phyloP scores from a whole-genome alignment of 2,329 filamentous ascomycete genomes.

The Aspergillus pseudoviridinutans region DNA sequence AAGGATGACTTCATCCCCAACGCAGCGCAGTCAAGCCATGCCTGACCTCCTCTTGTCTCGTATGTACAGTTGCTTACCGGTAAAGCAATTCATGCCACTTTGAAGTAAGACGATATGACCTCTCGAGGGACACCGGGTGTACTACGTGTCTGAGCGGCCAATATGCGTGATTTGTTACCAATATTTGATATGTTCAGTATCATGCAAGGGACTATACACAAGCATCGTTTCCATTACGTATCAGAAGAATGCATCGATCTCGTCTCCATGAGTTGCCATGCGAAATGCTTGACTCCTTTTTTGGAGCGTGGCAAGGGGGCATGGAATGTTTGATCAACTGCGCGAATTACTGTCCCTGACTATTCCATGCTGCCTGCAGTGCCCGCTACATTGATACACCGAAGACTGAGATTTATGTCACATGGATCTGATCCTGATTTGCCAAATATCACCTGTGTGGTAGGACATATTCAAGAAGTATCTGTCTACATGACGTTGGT shows the following conservation, averaged over 20 bases:
- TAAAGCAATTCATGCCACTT: background rate
- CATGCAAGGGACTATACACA: background rate
- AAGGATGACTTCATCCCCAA: background rate
- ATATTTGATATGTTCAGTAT: background rate
- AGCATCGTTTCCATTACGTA: background rate
- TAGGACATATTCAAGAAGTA: background rate
- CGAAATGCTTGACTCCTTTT: background rate
- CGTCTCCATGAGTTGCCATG: background rate
- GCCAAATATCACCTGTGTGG: background rate
- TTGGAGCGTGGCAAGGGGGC: background rate
- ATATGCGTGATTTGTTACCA: background rate
- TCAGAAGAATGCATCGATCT: background rate
- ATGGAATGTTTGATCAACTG: slow-evolving; percentile 15
- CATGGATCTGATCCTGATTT: background rate
- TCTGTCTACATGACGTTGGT: background rate
- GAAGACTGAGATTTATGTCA: background rate
- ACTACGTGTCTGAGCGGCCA: background rate
- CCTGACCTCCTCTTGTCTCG: too few species aligned
- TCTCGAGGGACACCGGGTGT: background rate
- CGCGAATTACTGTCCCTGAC: slow-evolving; percentile 20
- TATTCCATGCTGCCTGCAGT: background rate
- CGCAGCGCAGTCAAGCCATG: too few species aligned
- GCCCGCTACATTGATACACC: background rate
- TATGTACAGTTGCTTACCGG: background rate
- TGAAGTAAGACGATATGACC: background rate